Conservation (phyloP, 352 stramenopile species). For the Pythium apleroticum region DNA sequence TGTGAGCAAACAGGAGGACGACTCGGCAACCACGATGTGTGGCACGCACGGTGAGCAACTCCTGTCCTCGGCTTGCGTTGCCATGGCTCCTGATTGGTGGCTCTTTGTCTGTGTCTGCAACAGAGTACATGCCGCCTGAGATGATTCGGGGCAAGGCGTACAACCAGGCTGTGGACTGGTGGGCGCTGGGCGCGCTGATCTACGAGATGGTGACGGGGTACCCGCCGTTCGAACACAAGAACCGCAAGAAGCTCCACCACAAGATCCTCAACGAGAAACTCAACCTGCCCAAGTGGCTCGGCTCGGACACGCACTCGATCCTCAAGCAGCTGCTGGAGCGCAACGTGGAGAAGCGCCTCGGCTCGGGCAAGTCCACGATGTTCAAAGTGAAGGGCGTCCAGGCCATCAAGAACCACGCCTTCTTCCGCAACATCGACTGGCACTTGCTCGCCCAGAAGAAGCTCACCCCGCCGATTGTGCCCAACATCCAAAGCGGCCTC, state of each 20-base stretch:
- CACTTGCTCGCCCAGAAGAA: slow-evolving; percentile 90
- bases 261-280: slow-evolving; percentile 89
- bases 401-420: slow-evolving; percentile 94
- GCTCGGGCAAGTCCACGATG: slow-evolving; percentile 95
- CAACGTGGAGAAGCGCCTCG: slow-evolving; percentile 94
- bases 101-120: not conserved
- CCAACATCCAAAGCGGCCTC: slow-evolving; percentile 82
- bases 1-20: slow-evolving; percentile 65
- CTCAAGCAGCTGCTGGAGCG: slow-evolving; percentile 96
- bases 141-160: slow-evolving; percentile 86
- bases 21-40: slow-evolving; percentile 82
- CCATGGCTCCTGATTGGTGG: not conserved
- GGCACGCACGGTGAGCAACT: slow-evolving; percentile 60
- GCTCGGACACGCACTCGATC: slow-evolving; percentile 90
- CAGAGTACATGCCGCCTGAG: slow-evolving; percentile 87
- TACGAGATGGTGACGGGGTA: slow-evolving; percentile 89
- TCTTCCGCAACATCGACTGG: slow-evolving; percentile 95
- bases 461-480: slow-evolving; percentile 87
- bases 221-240: slow-evolving; percentile 79
- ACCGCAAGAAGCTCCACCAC: slow-evolving; percentile 84
- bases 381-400: slow-evolving; percentile 97
- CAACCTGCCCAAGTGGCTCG: slow-evolving; percentile 77
- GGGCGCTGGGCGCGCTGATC: slow-evolving; percentile 79
- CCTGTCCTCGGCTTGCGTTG: not conserved
- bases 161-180: slow-evolving; percentile 88